Evolutionary conservation across 2,329 filamentous ascomycete genomes (phyloP), one percentile per base, ranked within the genome.

Genomic region (Metarhizium humberi): DNA sequence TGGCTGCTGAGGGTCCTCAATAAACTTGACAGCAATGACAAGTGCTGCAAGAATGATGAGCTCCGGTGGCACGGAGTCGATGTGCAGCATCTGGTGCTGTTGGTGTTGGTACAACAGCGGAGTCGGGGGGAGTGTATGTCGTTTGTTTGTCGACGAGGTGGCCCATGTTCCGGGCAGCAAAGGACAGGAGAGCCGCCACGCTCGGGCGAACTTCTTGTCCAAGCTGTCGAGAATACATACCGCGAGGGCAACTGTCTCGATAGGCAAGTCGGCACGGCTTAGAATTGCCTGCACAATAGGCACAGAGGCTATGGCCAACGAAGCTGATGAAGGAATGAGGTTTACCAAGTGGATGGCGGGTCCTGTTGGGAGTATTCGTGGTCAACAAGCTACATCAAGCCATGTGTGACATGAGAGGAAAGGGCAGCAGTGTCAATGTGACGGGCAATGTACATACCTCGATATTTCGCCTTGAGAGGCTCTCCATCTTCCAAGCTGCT

Each of bases 191-290:
- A 80, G 72, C 25, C 84, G 79, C 83, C 83, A 87, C 56, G 72
- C 76, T 38, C 81, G 76, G 50, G 82, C 80, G 66, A 87, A 87
- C 57, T 78, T 80, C 50, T 77, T 76, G 67, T 80, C 78, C 58
- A 87, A 74, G 45, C 82, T 83, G 65, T 87, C 84, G 60, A 87
- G 75, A 51, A 87, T 81, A 72, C 82, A 85, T 43, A 84, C 82
- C 40, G 82, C 83, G 42, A 87, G 72, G 48, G 84, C 84, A 50
- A 87, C 73, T 29, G 78, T 82, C 64, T 86, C 81, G 63, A 82
- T 75, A 3, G 82, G 78, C 30, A 86, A 71, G 54, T 76, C 71
- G 55, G 82, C 78, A 59, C 81, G 78, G 55, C 73, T 74, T 56
- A 87, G 75, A 60, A 87, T 79, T 50, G 76, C 74, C 65, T 86